These are phyloP conservation scores for Mycosarcoma mackinlayi DNA, from an alignment of 1,284 basidiomycete genomes.

Conservation along the genomic window DNA sequence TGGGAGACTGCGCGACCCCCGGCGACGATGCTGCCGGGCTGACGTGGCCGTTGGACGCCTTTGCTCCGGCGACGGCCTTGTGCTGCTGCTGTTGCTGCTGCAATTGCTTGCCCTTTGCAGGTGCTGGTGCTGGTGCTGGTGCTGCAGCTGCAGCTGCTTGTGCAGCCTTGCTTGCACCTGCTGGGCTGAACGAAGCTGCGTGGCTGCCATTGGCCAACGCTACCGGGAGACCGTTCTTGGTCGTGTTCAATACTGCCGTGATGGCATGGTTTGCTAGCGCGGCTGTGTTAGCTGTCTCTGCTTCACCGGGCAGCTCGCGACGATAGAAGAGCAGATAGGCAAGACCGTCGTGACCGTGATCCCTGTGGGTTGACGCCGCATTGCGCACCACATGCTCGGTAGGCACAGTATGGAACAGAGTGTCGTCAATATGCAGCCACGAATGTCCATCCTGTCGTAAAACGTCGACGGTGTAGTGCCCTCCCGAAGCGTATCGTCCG, in stretches of 20 bases:
- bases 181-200: slow-evolving; percentile 3
- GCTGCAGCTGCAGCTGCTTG: slow-evolving; percentile 5
- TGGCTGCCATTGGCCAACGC: slow-evolving; percentile 16
- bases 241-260: not conserved
- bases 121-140: not conserved
- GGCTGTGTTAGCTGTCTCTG: slow-evolving; percentile 2
- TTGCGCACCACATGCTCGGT: slow-evolving; percentile 80
- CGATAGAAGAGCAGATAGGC: slow-evolving; percentile 91
- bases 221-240: not conserved
- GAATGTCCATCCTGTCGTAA: slow-evolving; percentile 78
- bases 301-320: slow-evolving; percentile 55
- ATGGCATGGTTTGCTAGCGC: slow-evolving; percentile 3
- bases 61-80: slow-evolving; percentile 11
- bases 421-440: slow-evolving; percentile 95
- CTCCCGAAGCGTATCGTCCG: slow-evolving; percentile 86
- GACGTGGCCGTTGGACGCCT: slow-evolving; percentile 12
- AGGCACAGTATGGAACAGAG: slow-evolving; percentile 75
- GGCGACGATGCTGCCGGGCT: slow-evolving; percentile 30
- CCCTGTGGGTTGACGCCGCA: slow-evolving; percentile 56
- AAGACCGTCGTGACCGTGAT: slow-evolving; percentile 58
- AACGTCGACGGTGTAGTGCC: slow-evolving; percentile 95
- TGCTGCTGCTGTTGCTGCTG: slow-evolving; percentile 13
- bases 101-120: slow-evolving; percentile 13
- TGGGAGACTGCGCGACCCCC: slow-evolving; percentile 18
- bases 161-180: slow-evolving; percentile 5